These are phyloP conservation scores for Backusella parvicylindrica DNA, from an alignment of 192 early-diverging fungal species.

Conservation along the genomic window DNA sequence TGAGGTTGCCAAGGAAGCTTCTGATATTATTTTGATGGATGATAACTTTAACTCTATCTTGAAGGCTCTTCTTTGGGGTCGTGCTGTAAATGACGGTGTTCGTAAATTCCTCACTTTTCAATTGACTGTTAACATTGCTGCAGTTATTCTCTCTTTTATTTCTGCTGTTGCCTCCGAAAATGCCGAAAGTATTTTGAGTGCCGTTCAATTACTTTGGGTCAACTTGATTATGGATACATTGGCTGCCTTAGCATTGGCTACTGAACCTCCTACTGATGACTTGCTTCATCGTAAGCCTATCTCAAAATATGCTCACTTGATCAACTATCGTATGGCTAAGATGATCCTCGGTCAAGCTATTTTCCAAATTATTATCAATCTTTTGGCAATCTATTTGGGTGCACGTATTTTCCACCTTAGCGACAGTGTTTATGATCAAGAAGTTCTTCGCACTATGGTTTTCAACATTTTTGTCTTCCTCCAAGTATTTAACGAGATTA, in stretches of 20 bases:
- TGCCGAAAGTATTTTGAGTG: constrained; percentile 73
- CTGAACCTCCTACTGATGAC: constrained; percentile 84
- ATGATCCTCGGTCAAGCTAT: constrained; percentile 87
- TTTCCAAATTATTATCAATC: constrained; percentile 82
- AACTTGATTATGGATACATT: constrained; percentile 95
- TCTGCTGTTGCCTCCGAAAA: constrained; percentile 61
- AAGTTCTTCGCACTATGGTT: constrained; percentile 68
- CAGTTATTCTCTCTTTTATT: constrained; percentile 68
- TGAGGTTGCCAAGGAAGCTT: constrained; percentile 80
- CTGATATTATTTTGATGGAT: constrained; percentile 83
- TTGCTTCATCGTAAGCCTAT: constrained; percentile 79
- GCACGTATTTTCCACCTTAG: constrained; percentile 58
- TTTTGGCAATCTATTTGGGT: constrained; percentile 56
- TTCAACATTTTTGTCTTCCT: constrained; percentile 95
- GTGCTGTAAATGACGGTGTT: constrained; percentile 78
- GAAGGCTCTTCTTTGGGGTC: constrained; percentile 76
- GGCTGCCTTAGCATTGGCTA: constrained; percentile 86
- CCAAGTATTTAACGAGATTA: constrained; percentile 94
- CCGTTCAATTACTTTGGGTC: constrained; percentile 92
- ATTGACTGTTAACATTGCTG: constrained; percentile 79
- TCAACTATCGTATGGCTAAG: constrained; percentile 86
- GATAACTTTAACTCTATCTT: constrained; percentile 85
- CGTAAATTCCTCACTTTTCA: constrained; percentile 88
- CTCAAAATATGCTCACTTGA: constrained; percentile 69
- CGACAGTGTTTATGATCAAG: constrained; percentile 29